Conservation (phyloP, 495 filamentous ascomycete species). For the Halenospora varia region DNA sequence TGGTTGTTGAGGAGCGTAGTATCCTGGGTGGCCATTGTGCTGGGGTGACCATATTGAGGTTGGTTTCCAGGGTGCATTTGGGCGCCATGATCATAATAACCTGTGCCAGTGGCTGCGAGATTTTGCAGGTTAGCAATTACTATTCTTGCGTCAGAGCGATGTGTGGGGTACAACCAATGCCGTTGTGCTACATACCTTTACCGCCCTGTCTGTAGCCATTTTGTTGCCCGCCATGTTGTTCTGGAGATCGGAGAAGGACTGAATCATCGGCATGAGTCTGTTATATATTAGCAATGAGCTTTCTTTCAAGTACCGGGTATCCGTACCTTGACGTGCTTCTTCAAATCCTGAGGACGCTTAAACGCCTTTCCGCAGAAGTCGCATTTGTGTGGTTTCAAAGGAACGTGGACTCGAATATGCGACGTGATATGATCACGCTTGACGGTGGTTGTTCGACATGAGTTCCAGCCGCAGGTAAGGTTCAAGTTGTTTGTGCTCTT, state of each 20-base stretch:
- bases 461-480: slow-evolving; percentile 94
- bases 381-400: slow-evolving; percentile 96
- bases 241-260: slow-evolving; percentile 74
- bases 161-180: slow-evolving; percentile 17
- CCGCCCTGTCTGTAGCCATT: slow-evolving; percentile 47
- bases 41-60: slow-evolving; percentile 44
- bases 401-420: slow-evolving; percentile 97
- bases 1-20: slow-evolving; percentile 52
- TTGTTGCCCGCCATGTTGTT: slow-evolving; percentile 59
- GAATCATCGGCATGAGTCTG: slow-evolving; percentile 96
- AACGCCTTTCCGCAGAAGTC: slow-evolving; percentile 98
- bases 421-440: slow-evolving; percentile 99
- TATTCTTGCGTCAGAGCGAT: slow-evolving; percentile 18
- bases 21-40: slow-evolving; percentile 41
- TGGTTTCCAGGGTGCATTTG: slow-evolving; percentile 41
- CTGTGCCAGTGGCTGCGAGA: slow-evolving; percentile 45
- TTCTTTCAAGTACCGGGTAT: slow-evolving; percentile 5
- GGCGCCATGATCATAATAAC: slow-evolving; percentile 54
- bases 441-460: slow-evolving; percentile 92
- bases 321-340: slow-evolving; percentile 88
- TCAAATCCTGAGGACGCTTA: slow-evolving; percentile 97
- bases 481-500: slow-evolving; percentile 99
- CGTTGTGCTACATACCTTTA: slow-evolving; percentile 47
- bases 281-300: slow-evolving; percentile 29
- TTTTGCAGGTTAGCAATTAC: slow-evolving; percentile 45